Conservation (phyloP, 495 filamentous ascomycete genomes). For the Evansstolkia leycettana region DNA sequence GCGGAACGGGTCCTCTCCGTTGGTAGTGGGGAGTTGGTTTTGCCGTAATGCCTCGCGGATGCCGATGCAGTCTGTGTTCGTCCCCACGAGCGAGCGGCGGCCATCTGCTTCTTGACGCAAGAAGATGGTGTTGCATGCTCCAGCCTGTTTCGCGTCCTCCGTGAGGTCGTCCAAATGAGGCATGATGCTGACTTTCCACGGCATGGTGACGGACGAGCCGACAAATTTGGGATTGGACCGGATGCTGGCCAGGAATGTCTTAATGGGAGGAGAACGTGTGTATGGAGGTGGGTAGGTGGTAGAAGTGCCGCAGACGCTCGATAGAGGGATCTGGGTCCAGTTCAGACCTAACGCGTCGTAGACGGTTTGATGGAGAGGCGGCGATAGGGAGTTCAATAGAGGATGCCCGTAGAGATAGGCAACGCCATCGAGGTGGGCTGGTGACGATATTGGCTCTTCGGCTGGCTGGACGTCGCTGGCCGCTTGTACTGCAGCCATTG, state of each 20-base stretch:
- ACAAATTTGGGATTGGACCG: conserved; percentile 37
- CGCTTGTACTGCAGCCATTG: conserved; percentile 12
- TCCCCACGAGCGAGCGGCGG: conserved; percentile 42
- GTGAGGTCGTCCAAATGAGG: conserved; percentile 55
- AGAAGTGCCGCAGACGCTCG: conserved; percentile 23
- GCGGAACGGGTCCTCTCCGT: conserved; percentile 25
- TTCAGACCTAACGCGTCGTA: conserved; percentile 45
- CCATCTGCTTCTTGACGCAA: conserved; percentile 30
- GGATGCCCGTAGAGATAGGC: conserved; percentile 41
- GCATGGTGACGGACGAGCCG: conserved; percentile 65
- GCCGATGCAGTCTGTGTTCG: conserved; percentile 67
- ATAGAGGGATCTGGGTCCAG: conserved; percentile 46
- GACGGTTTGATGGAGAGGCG: conserved; percentile 53
- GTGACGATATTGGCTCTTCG: conserved; percentile 28
- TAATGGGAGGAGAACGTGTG: conserved; percentile 30
- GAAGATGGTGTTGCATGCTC: conserved; percentile 67
- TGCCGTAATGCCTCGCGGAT: conserved; percentile 55
- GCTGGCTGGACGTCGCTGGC: conserved; percentile 7
- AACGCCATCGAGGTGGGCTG: conserved; percentile 23
- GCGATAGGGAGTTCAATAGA: conserved; percentile 57
- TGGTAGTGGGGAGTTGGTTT: conserved; percentile 32
- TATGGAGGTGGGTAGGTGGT: conserved; percentile 24
- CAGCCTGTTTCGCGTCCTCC: conserved; percentile 52
- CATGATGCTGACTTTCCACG: conserved; percentile 60
- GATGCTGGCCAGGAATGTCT: conserved; percentile 37